Base-by-base conservation (phyloP, 805 yeast species). In the Hanseniaspora hatyaiensis region DNA sequence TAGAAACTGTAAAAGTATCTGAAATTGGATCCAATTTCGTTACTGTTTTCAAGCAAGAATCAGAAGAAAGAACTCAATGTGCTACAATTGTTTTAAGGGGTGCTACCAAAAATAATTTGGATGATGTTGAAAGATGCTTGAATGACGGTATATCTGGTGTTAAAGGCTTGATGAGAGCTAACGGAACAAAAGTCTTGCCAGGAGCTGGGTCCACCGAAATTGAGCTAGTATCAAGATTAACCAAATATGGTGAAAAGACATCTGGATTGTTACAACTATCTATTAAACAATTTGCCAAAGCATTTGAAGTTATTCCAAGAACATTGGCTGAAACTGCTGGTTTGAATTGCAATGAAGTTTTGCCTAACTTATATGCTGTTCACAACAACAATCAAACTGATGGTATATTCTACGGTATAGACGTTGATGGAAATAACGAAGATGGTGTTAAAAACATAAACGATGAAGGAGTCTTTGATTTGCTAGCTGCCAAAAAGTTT, bases 11-110 rank as follows among this genome's bases (percentile, higher is more conserved):
- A 43, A 94, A 84, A 68, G 82, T 95, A 20, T 77, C 75, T 57
- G 98, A 92, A 69, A 86, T 92, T 61, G 98, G 98, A 54, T 96
- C 96, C 47, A 96, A 92, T 66, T 77, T 96, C 64, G 97, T 92
- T 32, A 89, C 97, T 8, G 74, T 92, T 26, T 88, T 92, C 71
- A 75, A 85, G 62, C 98, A 92, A 66, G 77, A 73, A 53, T 64
- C 68, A 29, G 65, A 65, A 26, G 77, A 70, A 53, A 59, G 62
- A 38, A 80, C 95, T 23, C 74, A 83, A 57, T 92, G 98, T 3
- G 79, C 97, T 13, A 92, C 98, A 8, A 87, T 92, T 57, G 81
- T 92, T 40, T 70, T 92, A 47, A 77, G 98, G 65, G 98, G 98
- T 49, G 98, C 98, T 36, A 92, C 98, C 6, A 89, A 86, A 65